These are phyloP conservation scores for Pichia paraexigua DNA, from an alignment of 805 yeast species.

Conservation along the genomic window DNA sequence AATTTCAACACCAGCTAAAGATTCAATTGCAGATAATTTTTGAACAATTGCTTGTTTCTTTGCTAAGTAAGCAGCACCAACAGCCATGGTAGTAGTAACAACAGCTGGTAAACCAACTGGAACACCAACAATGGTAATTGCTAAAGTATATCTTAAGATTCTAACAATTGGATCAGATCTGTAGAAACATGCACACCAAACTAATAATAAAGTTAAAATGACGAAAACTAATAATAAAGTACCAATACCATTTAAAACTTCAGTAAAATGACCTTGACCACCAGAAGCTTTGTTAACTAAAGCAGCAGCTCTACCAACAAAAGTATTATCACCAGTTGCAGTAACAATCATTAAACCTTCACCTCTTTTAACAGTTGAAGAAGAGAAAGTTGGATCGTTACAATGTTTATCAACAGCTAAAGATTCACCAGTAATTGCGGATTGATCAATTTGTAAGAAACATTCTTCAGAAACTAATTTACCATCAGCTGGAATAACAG, in stretches of 20 bases:
- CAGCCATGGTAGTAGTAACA: slow-evolving; percentile 98
- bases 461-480: slow-evolving; percentile 73
- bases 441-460: slow-evolving; percentile 88
- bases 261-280: slow-evolving; percentile 95
- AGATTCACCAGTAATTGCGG: slow-evolving; percentile 97
- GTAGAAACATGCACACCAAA: slow-evolving; percentile 93
- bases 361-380: slow-evolving; percentile 94
- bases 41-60: slow-evolving; percentile 97
- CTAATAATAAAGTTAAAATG: slow-evolving; percentile 75
- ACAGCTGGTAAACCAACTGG: slow-evolving; percentile 99
- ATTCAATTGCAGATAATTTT: slow-evolving; percentile 93
- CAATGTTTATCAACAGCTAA: slow-evolving; percentile 86
- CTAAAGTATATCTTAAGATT: slow-evolving; percentile 86
- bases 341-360: slow-evolving; percentile 90
- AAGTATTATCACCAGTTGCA: slow-evolving; percentile 92
- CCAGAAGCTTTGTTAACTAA: slow-evolving; percentile 89
- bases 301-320: slow-evolving; percentile 96
- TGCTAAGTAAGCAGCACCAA: slow-evolving; percentile 98
- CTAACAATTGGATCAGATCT: slow-evolving; percentile 80
- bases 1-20: slow-evolving; percentile 95
- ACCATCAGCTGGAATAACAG: slow-evolving; percentile 89
- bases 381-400: slow-evolving; percentile 85
- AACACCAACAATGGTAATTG: slow-evolving; percentile 95
- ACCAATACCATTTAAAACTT: slow-evolving; percentile 97
- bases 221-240: slow-evolving; percentile 83